Base-by-base conservation (phyloP, 257 asterid genomes). In the Jacaranda mimosifolia region DNA sequence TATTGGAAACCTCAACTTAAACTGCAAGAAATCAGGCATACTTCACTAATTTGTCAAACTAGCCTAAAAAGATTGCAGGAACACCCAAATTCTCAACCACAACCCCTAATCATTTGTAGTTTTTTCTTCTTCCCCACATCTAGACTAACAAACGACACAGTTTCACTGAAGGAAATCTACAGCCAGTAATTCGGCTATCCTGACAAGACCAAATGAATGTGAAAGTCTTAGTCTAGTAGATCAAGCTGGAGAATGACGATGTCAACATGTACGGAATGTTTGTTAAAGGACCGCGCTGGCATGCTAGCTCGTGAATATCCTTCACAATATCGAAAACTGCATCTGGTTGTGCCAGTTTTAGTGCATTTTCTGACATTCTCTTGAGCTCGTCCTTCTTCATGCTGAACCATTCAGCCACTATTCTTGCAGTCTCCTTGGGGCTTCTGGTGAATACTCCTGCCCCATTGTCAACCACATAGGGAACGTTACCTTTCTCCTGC, bases 401-500 rank as follows among this genome's bases (percentile, higher is more conserved):
- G 86, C 92, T 93, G 90, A 95, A 93, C 98, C 99, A 95, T 74
- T 90, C 97, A 0, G 93, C 84, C 68, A 95, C 97, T 0, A 90
- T 84, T 69, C 72, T 80, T 0, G 99, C 97, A 1, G 98, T 91
- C 76, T 90, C 97, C 58, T 82, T 89, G 0, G 97, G 90, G 79
- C 92, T 91, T 77, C 97, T 78, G 18, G 91, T 89, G 87, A 93
- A 95, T 0, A 95, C 89, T 4, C 99, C 99, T 1, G 99, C 98
- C 73, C 97, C 98, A 0, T 88, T 93, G 81, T 95, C 92, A 0
- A 95, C 99, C 17, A 95, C 99, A 6, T 85, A 93, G 0, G 99
- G 97, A 60, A 95, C 97, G 17, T 95, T 95, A 40, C 99, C 99
- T 84, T 95, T 93, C 84, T 95, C 99, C 98, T 95, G 83, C 49